Evolutionary conservation across 441 rosid species (phyloP), one percentile per base, ranked within the genome.

Genomic region (Populus hybrid): DNA sequence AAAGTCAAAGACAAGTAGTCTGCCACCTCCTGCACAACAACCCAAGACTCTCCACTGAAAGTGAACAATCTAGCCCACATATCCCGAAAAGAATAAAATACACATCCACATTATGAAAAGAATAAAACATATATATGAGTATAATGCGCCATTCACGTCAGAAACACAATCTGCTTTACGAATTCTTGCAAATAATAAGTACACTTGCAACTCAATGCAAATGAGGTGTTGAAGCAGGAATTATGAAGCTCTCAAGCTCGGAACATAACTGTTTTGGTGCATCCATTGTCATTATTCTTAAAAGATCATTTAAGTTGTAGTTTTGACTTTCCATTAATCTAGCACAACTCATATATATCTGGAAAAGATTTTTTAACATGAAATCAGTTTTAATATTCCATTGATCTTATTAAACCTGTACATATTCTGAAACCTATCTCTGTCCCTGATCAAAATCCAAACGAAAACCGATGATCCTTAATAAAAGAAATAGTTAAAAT

Each of bases 281-380:
- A 20, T 28, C 70, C 46, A 6, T 26, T 30, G 30, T 40, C 21
- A 70, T 38, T 70, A 63, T 64, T 76, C 42, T 70, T 30, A 61
- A 63, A 59, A 23, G 46, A 63, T 70, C 18, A 26, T 70, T 71
- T 61, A 26, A 7, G 35, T 57, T 35, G 10, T 24, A 46, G 32
- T 32, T 63, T 70, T 16, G 63, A 77, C 34, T 28, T 77, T 77
- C 66, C 14, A 30, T 77, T n/a, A 64, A 24, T 36, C 69, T 30
- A 30, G 32, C 57, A 14, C 57, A 50, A 1, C n/a, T 50, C 57
- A 50, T 50, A 14, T 50, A 50, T 50, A 50, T 50, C 57, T 16
- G 18, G 20, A 50, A 50, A 14, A 50, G 18, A 50, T 50, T 5
- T 50, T 14, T 50, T 36, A 36, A 3, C 5, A 3, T 65, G 68